Evolutionary conservation across 176 grass and related monocot species (phyloP).

Genomic region (Cenchrus americanus): DNA sequence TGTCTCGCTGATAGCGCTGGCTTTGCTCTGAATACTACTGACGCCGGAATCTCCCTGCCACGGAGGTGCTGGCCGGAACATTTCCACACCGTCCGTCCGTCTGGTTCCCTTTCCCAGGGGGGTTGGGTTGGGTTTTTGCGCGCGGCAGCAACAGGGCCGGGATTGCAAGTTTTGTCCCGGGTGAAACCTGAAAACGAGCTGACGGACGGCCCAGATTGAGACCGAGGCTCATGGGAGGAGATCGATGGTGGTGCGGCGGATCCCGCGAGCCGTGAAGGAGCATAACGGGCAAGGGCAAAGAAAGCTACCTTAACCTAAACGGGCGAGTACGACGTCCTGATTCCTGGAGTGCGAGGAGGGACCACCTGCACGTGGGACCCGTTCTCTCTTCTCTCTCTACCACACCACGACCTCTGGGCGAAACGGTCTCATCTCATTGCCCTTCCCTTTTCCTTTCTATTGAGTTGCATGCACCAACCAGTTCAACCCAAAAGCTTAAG

Average conservation of each 20-base stretch:
- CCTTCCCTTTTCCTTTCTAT: background rate
- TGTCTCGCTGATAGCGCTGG: background rate
- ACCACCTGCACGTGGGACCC: constrained; percentile 41
- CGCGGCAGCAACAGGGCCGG: background rate
- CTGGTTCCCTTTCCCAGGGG: background rate
- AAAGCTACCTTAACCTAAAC: background rate
- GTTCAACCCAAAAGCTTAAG: no score
- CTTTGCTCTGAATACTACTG: background rate
- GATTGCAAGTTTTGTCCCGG: constrained; percentile 26
- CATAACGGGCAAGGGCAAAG: background rate
- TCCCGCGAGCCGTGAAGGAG: background rate
- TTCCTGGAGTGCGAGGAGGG: constrained; percentile 34
- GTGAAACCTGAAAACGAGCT: background rate
- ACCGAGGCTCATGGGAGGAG: no score
- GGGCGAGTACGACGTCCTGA: background rate
- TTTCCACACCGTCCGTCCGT: background rate
- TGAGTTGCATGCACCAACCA: no score
- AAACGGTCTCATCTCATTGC: background rate
- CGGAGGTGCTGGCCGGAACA: background rate
- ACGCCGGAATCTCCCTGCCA: background rate
- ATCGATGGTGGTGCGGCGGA: background rate
- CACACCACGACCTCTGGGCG: background rate
- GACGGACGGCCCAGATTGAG: no score
- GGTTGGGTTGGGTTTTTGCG: background rate
- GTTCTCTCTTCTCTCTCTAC: no score